Percentiles rank a stretch among this genome's conserved stretches.
Conservation (phyloP, 306 rosid species). For the Boehmeria nivea region DNA sequence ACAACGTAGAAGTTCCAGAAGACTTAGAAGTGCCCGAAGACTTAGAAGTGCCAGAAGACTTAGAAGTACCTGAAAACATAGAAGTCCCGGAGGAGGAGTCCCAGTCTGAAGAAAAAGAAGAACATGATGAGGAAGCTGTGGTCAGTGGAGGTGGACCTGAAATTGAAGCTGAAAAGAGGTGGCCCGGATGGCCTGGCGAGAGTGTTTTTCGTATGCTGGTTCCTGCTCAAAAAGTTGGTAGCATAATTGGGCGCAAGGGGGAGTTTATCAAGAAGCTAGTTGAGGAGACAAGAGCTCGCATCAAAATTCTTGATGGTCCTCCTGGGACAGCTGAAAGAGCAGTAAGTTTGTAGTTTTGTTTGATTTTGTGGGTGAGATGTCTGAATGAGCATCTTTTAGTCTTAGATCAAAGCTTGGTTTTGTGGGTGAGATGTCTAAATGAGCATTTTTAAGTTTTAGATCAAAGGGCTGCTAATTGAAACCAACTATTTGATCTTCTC, state of each 20-base stretch:
- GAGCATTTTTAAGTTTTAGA: too few species aligned
- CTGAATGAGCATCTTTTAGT: neutral
- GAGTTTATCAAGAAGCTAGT: constrained; percentile 88
- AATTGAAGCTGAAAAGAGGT: constrained; percentile 80
- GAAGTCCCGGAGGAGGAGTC: constrained; percentile 6
- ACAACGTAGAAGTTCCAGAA: constrained; percentile 1
- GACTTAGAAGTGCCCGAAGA: constrained; percentile 9
- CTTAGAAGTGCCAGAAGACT: neutral
- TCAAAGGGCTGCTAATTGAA: too few species aligned
- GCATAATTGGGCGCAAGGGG: constrained; percentile 96
- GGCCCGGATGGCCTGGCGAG: constrained; percentile 99
- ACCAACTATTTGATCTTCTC: too few species aligned
- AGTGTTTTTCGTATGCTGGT: constrained; percentile 94
- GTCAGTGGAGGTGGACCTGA: constrained; percentile 35
- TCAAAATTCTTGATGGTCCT: constrained; percentile 96
- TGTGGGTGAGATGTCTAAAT: too few species aligned
- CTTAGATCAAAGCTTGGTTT: too few species aligned
- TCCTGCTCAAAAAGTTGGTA: constrained; percentile 92
- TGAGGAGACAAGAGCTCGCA: constrained; percentile 92
- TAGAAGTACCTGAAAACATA: constrained; percentile 15
- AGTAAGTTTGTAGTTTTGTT: constrained; percentile 49
- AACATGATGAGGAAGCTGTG: constrained; percentile 40
- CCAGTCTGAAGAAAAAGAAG: constrained; percentile 16
- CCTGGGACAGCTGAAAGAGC: constrained; percentile 96
- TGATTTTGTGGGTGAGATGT: constrained; percentile 1